Conservation (phyloP, 345 rosid species). For the Gossypium arboreum region DNA sequence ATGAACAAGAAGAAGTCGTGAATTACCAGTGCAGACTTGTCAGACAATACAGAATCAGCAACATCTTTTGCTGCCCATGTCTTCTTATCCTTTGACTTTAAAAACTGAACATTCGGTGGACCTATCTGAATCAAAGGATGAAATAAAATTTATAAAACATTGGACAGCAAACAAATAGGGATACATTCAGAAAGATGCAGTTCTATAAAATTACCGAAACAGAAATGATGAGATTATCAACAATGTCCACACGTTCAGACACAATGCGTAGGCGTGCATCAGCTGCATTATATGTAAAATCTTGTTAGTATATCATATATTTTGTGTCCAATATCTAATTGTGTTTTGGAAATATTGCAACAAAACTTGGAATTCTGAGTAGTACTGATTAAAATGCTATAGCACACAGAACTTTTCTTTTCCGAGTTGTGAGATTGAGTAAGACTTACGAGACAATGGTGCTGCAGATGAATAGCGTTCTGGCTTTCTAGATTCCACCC, state of each 20-base stretch:
- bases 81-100: constrained; percentile 79
- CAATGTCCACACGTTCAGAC: constrained; percentile 80
- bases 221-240: constrained; percentile 81
- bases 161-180: neutral
- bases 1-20: neutral
- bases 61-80: constrained; percentile 83
- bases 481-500: constrained; percentile 39
- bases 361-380: constrained; percentile 8
- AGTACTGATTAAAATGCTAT: neutral
- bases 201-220: constrained; percentile 49
- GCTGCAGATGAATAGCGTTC: constrained; percentile 90
- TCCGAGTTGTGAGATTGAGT: constrained; percentile 5
- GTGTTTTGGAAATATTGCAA: neutral
- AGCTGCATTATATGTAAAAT: constrained; percentile 42
- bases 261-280: constrained; percentile 91
- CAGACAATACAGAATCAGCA: constrained; percentile 87
- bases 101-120: constrained; percentile 72
- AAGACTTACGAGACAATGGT: constrained; percentile 77
- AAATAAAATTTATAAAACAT: constrained; percentile 28
- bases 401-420: neutral
- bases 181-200: constrained; percentile 11
- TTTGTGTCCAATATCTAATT: neutral
- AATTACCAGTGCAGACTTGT: constrained; percentile 86
- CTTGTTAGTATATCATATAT: neutral
- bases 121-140: constrained; percentile 71